A percentile compares a stretch with the other conserved stretches of the same genome.
Conservation (phyloP, 2,329 filamentous ascomycete species). For the Colletotrichum siamense region DNA sequence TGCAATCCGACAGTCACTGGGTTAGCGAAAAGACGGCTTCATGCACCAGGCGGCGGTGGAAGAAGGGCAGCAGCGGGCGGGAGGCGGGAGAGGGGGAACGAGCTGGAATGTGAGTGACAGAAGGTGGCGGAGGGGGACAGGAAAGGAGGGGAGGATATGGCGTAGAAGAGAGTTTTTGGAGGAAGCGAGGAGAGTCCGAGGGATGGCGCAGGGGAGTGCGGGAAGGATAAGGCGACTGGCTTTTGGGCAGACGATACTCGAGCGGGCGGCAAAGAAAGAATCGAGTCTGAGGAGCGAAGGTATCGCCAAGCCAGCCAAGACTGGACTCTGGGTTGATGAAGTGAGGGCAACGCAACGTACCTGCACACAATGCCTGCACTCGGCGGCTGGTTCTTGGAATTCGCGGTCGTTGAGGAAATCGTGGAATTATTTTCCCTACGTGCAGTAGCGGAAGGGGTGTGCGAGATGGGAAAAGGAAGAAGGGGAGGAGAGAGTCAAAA, state of each 20-base stretch:
- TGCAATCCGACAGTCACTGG: slow-evolving; percentile 30
- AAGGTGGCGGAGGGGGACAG: slow-evolving; percentile 27
- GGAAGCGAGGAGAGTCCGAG: slow-evolving; percentile 7
- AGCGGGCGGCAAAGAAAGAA: not conserved
- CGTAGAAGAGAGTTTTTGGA: slow-evolving; percentile 28
- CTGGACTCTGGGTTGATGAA: not conserved
- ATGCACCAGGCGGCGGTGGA: slow-evolving; percentile 35
- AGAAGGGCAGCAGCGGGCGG: slow-evolving; percentile 13
- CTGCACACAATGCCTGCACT: slow-evolving; percentile 25
- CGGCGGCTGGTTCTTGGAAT: slow-evolving; percentile 18
- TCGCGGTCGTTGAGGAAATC: not conserved
- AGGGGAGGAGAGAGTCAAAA: slow-evolving; percentile 2
- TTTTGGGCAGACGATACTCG: slow-evolving; percentile 47
- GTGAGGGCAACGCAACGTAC: not conserved
- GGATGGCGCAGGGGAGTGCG: slow-evolving; percentile 32
- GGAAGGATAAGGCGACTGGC: slow-evolving; percentile 28
- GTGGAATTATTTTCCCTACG: slow-evolving; percentile 13
- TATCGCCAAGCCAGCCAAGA: not conserved
- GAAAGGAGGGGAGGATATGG: slow-evolving; percentile 3
- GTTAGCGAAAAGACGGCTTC: slow-evolving; percentile 18
- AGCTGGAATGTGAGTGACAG: slow-evolving; percentile 11
- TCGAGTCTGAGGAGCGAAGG: not conserved
- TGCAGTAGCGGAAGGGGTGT: slow-evolving; percentile 12
- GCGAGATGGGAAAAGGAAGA: not conserved
- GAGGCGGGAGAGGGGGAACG: slow-evolving; percentile 22